Evolutionary conservation across 1,139 yeast species (phyloP).

Genomic region (Magnusiomyces tetraspermus): DNA sequence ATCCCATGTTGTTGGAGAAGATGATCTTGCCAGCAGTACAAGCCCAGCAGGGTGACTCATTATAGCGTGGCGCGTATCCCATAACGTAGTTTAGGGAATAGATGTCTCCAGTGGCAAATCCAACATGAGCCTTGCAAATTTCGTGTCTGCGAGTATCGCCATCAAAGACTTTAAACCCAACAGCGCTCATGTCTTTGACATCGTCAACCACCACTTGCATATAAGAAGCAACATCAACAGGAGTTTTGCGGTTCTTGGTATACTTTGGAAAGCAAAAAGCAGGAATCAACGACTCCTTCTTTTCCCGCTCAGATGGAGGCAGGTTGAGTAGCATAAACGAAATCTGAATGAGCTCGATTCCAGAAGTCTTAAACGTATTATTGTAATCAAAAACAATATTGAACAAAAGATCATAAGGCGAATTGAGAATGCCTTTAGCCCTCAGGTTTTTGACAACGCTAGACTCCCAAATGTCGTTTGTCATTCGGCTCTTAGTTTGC

Average conservation of each 20-base stretch:
- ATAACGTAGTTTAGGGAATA: background rate
- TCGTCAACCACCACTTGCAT: constrained; percentile 1
- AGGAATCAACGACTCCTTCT: constrained; percentile 1
- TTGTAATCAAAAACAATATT: background rate
- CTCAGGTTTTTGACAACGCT: background rate
- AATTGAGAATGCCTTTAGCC: background rate
- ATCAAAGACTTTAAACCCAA: background rate
- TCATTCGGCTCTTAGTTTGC: background rate
- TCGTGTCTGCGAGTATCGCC: background rate
- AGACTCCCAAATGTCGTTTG: background rate
- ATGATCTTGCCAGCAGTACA: background rate
- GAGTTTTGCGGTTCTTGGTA: background rate
- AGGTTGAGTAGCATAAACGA: background rate
- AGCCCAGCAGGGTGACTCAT: background rate
- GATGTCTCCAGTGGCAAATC: constrained; percentile 1
- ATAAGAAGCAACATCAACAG: background rate
- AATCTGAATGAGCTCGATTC: background rate
- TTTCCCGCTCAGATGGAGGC: background rate
- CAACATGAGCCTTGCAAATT: background rate
- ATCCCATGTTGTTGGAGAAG: background rate
- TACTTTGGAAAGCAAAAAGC: constrained; percentile 1
- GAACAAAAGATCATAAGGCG: constrained; percentile 2
- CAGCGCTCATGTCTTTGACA: background rate
- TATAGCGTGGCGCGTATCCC: background rate
- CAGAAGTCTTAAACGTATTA: background rate